Base-by-base conservation (phyloP, 2,329 filamentous ascomycete genomes). In the Colletotrichum karsti region DNA sequence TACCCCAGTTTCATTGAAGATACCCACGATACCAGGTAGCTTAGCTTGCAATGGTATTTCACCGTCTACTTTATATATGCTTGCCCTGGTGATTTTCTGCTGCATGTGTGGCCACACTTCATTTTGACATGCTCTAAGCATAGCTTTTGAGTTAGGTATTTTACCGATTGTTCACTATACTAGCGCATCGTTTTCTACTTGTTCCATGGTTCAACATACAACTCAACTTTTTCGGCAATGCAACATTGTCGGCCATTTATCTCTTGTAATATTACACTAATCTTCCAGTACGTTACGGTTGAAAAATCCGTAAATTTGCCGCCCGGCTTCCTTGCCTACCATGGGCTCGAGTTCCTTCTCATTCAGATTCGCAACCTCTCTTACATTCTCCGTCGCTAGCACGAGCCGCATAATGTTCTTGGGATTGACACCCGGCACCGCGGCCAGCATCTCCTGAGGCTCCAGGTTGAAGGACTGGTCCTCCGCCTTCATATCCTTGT, bases 381-480 rank as follows among this genome's bases (percentile, higher is more conserved):
- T 84, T 35, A 99, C 84, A 79, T 90, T 97, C 71, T 92, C 91
- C 71, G 91, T 89, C 76, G 93, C 88, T 20, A 94, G 75, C 35
- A 92, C 90, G 50, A 99, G 74, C 69, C 88, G 89, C 74, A 88
- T 90, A 35, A 97, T 84, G 69, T 93, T 94, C 80, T 93, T 92
- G 10, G 91, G 90, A 35, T 89, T 95, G 13, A 98, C 88, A 0
- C 96, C 96, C 0, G 96, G 96, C 12, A 98, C 91, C 2, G 90
- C 88, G 28, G 91, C 85, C 70, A 99, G 81, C 93, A 98, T 97
- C 76, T 98, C 95, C 80, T 97, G 93, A 28, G 94, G 93, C 73
- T 93, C 90, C 69, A 91, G 88, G 73, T 94, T 97, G 75, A 97
- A 97, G 0, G 86, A 89, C 73, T 93, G 89, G 72, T 91, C 87